Base-by-base conservation (phyloP, 2,329 filamentous ascomycete genomes). In the Claviceps africana region DNA sequence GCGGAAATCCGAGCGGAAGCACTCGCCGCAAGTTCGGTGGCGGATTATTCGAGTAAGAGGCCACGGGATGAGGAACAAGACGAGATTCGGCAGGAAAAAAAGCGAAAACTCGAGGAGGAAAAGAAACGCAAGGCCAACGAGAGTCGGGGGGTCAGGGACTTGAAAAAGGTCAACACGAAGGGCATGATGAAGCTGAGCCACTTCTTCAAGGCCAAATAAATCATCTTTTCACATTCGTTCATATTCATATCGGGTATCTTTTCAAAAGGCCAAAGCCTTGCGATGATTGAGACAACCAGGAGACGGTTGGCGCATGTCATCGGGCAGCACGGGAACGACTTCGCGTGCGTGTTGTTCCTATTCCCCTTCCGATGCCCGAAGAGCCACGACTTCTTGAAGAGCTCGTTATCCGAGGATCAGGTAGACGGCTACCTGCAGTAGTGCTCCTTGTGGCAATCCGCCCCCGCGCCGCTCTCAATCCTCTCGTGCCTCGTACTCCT, bases 181-280 rank as follows among this genome's bases (percentile, higher is more conserved):
- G 93, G 93, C 1, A 98, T 98, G 93, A 93, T 86, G 77, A 98
- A 97, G 73, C 79, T 98, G 78, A 95, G 87, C 64, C 79, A 83
- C 56, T 98, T 98, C 70, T 98, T 98, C 67, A 81, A 81, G 55
- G 94, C 91, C 70, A 79, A 78, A 56, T 60, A 58, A 58, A 45
- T 11, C 40, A 47, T 47, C 9, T 22, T 37, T 46, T 39, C 42
- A 54, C 55, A n/a, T 59, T 58, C 47, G 7, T 40, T 47, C 45
- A 25, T 35, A 22, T 47, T 48, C 57, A 55, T 54, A 47, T 55
- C 60, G 63, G 64, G 63, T 65, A 66, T 65, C 60, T 65, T 51
- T 33, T 19, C 10, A 2, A 43, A 46, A 53, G 55, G 52, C 47
- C 21, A 53, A 45, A 25, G 39, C 15, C 15, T 21, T 46, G 49